These are phyloP conservation scores for Cicer chorassanicum DNA, from an alignment of 306 rosid genomes.

Conservation along the genomic window DNA sequence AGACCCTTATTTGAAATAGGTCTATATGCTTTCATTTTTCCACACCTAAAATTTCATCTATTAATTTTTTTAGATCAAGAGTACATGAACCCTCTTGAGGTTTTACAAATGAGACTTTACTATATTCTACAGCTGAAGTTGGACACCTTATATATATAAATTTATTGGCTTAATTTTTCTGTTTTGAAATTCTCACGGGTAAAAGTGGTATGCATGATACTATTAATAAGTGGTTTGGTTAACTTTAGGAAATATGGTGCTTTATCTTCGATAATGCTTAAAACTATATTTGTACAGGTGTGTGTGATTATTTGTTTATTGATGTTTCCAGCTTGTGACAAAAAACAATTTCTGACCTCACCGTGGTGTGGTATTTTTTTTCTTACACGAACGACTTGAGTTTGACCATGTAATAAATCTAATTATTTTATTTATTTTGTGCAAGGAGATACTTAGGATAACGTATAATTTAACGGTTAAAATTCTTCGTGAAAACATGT, in stretches of 20 bases:
- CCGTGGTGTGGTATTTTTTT: background rate
- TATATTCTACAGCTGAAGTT: conserved; percentile 22
- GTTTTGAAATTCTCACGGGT: conserved; percentile 27
- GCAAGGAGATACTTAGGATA: too few relatives aligned
- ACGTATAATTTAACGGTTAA: too few relatives aligned
- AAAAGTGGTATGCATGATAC: conserved; percentile 21
- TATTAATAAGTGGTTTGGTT: background rate
- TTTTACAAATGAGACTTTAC: background rate
- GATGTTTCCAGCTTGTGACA: conserved; percentile 17
- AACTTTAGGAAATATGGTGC: conserved; percentile 40
- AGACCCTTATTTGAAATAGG: background rate
- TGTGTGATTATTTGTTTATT: conserved; percentile 24
- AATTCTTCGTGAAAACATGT: too few relatives aligned
- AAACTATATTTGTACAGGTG: conserved; percentile 49
- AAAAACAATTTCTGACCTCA: conserved; percentile 4
- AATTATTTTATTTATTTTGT: too few relatives aligned
- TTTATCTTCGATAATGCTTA: conserved; percentile 18
- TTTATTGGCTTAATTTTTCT: conserved; percentile 28
- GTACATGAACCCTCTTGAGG: background rate
- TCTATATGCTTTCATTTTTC: background rate
- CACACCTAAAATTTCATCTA: too few relatives aligned
- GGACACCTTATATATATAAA: background rate
- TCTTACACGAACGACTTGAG: too few relatives aligned
- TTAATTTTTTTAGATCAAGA: background rate
- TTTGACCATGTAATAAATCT: too few relatives aligned